Conservation (phyloP, 164 flowering plant genomes). For the Berberis thunbergii region DNA sequence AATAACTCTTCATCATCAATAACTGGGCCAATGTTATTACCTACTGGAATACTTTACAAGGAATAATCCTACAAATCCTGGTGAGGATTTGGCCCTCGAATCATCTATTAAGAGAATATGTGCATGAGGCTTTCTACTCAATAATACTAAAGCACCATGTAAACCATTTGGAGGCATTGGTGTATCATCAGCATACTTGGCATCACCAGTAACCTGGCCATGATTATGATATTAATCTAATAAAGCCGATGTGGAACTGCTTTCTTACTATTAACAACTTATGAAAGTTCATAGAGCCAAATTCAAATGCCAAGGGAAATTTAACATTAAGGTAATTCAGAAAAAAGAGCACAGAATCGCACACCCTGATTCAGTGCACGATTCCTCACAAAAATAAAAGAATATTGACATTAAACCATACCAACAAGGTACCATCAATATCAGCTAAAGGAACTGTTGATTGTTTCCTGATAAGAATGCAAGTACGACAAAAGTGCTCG, state of each 20-base stretch:
- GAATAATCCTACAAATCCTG: conserved; percentile 79
- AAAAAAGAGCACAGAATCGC: too few species aligned
- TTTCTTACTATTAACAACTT: too few species aligned
- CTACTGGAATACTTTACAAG: conserved; percentile 72
- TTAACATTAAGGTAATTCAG: too few species aligned
- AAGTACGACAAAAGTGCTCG: too few species aligned
- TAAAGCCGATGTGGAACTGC: background rate
- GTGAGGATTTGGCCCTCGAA: conserved; percentile 51
- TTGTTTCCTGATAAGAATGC: too few species aligned
- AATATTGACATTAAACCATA: too few species aligned
- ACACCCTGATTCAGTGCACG: too few species aligned
- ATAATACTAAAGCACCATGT: conserved; percentile 10
- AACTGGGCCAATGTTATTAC: conserved; percentile 59
- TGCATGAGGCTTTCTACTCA: conserved; percentile 9
- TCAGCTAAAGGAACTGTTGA: too few species aligned
- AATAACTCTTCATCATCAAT: conserved; percentile 77
- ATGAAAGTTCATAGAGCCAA: too few species aligned
- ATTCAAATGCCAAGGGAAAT: too few species aligned
- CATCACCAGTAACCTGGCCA: conserved; percentile 9
- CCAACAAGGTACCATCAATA: too few species aligned
- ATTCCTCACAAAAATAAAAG: too few species aligned
- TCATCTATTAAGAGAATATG: conserved; percentile 45
- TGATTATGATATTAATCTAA: background rate
- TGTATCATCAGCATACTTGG: conserved; percentile 6
- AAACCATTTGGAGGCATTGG: conserved; percentile 9